Conservation (phyloP, 2,329 filamentous ascomycete genomes). For the Beauveria rudraprayagi region DNA sequence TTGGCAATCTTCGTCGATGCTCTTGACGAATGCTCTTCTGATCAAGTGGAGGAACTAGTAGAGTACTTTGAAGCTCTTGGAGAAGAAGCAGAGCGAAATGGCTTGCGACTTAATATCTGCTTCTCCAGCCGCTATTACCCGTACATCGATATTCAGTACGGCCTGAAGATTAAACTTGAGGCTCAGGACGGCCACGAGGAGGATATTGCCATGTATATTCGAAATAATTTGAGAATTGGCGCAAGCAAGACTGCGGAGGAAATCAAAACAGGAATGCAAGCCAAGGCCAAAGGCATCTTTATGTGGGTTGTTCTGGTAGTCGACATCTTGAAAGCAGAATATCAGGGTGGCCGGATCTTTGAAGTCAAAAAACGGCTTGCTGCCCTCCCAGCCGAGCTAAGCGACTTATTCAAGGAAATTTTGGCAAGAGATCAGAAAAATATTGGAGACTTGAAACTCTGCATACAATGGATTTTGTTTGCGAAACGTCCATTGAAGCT, state of each 20-base stretch:
- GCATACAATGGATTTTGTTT: conserved; percentile 45
- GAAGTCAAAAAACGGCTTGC: conserved; percentile 21
- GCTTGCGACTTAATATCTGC: conserved; percentile 25
- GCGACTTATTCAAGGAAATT: conserved; percentile 43
- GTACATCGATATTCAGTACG: conserved; percentile 25
- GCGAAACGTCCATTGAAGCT: conserved; percentile 33
- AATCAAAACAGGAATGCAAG: conserved; percentile 18
- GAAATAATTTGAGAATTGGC: conserved; percentile 6
- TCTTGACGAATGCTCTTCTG: conserved; percentile 39
- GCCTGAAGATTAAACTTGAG: conserved; percentile 21
- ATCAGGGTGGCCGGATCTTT: conserved; percentile 18
- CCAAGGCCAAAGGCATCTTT: conserved; percentile 35
- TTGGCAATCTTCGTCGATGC: conserved; percentile 31
- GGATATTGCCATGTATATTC: conserved; percentile 21
- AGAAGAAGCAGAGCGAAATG: conserved; percentile 14
- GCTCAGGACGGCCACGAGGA: conserved; percentile 16
- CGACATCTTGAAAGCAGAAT: conserved; percentile 29
- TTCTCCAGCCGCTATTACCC: conserved; percentile 43
- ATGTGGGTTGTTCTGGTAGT: conserved; percentile 36
- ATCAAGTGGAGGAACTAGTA: conserved; percentile 33
- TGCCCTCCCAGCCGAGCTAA: conserved; percentile 30
- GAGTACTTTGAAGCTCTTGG: conserved; percentile 31
- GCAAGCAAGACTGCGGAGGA: background rate
- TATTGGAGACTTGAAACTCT: conserved; percentile 33
- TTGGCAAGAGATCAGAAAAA: conserved; percentile 37